phyloP scores from a whole-genome alignment of 306 rosid species.

The Inga oerstediana region DNA sequence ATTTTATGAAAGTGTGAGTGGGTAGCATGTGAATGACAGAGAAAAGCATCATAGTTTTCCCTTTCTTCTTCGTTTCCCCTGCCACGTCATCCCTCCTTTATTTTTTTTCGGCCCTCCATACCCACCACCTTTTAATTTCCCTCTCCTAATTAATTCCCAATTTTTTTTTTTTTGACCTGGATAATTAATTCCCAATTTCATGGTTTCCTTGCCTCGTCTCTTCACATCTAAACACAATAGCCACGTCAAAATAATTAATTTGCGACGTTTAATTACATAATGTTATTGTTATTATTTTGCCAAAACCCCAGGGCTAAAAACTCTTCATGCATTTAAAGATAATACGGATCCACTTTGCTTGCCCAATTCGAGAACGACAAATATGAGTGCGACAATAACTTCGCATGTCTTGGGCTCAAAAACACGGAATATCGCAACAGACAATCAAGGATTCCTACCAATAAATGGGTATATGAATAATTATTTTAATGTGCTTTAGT shows the following conservation, averaged over 20 bases:
- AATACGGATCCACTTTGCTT: not conserved
- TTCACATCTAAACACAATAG: not conserved
- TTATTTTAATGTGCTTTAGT: too few relatives aligned
- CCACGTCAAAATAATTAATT: not conserved
- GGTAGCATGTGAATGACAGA: constrained; percentile 41
- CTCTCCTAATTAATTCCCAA: not conserved
- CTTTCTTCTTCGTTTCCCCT: constrained; percentile 38
- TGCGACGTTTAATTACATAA: not conserved
- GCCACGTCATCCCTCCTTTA: not conserved
- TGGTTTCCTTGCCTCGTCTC: not conserved
- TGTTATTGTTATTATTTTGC: not conserved
- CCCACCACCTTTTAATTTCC: not conserved
- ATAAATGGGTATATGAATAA: too few relatives aligned
- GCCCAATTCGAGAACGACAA: not conserved
- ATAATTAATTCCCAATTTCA: not conserved
- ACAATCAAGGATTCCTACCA: too few relatives aligned
- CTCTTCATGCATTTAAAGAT: not conserved
- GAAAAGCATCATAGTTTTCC: constrained; percentile 36
- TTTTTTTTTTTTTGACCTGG: too few relatives aligned
- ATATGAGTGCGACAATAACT: not conserved
- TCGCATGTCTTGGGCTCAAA: not conserved
- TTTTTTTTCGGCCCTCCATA: not conserved
- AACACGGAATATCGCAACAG: too few relatives aligned
- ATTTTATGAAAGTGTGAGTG: constrained; percentile 36
- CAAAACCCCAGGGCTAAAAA: not conserved